Conservation (phyloP, 2,329 filamentous ascomycete genomes). For the Penicillium sp. region DNA sequence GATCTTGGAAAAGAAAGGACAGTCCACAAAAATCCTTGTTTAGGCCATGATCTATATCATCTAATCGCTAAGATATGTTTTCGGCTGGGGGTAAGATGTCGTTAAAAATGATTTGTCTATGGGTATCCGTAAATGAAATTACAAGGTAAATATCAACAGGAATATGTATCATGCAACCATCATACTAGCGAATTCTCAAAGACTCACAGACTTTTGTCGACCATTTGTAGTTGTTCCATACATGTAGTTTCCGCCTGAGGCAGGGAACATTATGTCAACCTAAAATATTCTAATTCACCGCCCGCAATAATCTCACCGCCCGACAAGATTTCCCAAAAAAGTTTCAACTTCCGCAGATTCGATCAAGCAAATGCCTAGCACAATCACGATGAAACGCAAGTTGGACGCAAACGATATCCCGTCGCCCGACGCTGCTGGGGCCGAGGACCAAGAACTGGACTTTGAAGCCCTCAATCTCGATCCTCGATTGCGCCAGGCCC, state of each 20-base stretch:
- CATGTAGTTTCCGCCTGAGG: not conserved
- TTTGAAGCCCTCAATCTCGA: slow-evolving; percentile 82
- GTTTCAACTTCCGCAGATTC: slow-evolving; percentile 11
- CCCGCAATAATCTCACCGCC: slow-evolving; percentile 34
- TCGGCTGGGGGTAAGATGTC: not conserved
- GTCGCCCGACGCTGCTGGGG: slow-evolving; percentile 32
- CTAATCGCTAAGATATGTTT: not conserved
- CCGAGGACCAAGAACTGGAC: slow-evolving; percentile 45
- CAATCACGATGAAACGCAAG: slow-evolving; percentile 49
- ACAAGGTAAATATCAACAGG: not conserved
- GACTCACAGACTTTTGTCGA: not conserved
- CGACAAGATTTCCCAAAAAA: slow-evolving; percentile 32
- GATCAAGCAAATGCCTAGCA: slow-evolving; percentile 10
- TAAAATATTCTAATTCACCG: slow-evolving; percentile 17
- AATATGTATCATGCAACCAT: too few relatives aligned
- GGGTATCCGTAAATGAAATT: not conserved
- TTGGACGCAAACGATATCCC: slow-evolving; percentile 50
- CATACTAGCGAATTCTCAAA: not conserved
- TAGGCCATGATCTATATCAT: too few relatives aligned
- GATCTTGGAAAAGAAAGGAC: not conserved
- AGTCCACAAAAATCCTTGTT: too few relatives aligned
- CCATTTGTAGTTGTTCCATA: not conserved
- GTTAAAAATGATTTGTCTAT: not conserved
- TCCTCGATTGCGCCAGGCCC: slow-evolving; percentile 76
- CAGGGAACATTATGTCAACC: slow-evolving; percentile 1